Evolutionary conservation across 1,284 basidiomycete genomes (phyloP).

Genomic region (Sparassis latifolia): DNA sequence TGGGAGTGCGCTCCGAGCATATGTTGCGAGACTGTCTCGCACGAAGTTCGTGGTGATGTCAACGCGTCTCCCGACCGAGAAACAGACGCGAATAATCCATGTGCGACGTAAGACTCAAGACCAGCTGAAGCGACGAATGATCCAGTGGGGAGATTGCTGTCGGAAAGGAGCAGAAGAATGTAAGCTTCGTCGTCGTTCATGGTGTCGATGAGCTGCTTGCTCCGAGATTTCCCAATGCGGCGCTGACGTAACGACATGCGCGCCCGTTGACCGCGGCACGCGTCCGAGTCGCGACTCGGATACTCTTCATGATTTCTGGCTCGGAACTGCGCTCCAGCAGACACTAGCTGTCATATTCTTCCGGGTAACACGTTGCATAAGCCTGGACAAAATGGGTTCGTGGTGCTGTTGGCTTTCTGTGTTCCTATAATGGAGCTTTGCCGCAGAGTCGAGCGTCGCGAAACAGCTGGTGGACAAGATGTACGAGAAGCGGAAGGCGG

Average conservation of each 20-base stretch:
- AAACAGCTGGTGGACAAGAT: conserved; percentile 82
- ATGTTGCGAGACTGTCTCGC: conserved; percentile 65
- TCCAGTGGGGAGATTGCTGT: conserved; percentile 77
- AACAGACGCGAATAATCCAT: conserved; percentile 61
- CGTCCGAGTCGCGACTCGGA: neutral
- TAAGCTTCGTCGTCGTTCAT: conserved; percentile 47
- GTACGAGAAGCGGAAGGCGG: conserved; percentile 94
- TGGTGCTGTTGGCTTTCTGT: neutral
- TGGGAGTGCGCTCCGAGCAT: conserved; percentile 67
- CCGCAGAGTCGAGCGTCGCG: conserved; percentile 53
- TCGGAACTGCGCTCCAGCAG: neutral
- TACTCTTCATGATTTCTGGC: neutral
- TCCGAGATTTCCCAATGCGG: neutral
- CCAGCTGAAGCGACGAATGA: conserved; percentile 92
- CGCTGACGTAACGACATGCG: no score
- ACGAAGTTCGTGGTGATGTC: conserved; percentile 53
- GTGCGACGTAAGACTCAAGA: conserved; percentile 84
- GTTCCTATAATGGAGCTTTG: neutral
- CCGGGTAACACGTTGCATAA: neutral
- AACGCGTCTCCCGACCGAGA: conserved; percentile 25
- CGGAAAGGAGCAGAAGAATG: conserved; percentile 67
- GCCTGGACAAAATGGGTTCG: conserved; percentile 13
- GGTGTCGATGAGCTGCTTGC: conserved; percentile 8
- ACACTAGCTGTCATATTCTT: neutral
- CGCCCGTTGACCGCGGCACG: no score